These are phyloP conservation scores for Alternaria longipes DNA, from an alignment of 2,329 filamentous ascomycete genomes.

Conservation along the genomic window DNA sequence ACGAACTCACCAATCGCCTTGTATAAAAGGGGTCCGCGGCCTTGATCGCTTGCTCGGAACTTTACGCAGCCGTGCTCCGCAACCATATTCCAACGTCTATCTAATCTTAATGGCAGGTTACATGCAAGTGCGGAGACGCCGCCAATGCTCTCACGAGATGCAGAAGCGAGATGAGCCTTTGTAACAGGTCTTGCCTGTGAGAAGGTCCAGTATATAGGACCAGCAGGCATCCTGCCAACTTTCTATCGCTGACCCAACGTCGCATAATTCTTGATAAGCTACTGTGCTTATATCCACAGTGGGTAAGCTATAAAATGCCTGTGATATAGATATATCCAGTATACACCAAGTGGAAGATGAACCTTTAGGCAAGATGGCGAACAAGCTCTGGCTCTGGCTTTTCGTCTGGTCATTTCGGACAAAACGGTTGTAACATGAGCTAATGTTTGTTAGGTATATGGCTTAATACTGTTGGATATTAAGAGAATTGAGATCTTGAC, in stretches of 20 bases:
- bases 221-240: constrained; percentile 32
- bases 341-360: not conserved
- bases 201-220: not conserved
- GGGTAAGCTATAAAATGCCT: not conserved
- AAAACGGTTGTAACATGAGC: not conserved
- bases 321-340: not conserved
- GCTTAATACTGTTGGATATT: not conserved
- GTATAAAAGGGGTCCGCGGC: constrained; percentile 13
- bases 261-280: not conserved
- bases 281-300: not conserved
- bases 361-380: not conserved
- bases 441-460: not conserved
- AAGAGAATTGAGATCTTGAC: not conserved
- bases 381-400: not conserved
- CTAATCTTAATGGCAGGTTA: constrained; percentile 6
- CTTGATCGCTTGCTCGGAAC: constrained; percentile 16
- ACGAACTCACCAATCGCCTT: constrained; percentile 16
- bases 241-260: constrained; percentile 6
- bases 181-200: not conserved
- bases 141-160: not conserved
- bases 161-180: constrained; percentile 15
- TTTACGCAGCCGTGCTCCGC: constrained; percentile 3
- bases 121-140: constrained; percentile 9
- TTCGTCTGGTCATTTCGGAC: not conserved
- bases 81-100: constrained; percentile 10